Conservation (phyloP, 2,329 filamentous ascomycete genomes). For the Fusarium clavum region DNA sequence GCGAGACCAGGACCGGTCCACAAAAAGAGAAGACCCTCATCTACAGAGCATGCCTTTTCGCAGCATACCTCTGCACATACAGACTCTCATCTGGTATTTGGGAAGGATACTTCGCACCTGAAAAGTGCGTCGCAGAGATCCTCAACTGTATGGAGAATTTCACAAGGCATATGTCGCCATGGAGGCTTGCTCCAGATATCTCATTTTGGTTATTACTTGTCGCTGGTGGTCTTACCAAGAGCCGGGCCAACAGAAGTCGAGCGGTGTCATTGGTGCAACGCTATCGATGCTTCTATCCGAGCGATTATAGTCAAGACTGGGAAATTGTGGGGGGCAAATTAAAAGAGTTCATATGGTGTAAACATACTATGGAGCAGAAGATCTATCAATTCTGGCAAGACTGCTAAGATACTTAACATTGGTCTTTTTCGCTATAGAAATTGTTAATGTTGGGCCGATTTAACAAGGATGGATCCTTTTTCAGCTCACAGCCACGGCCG, state of each 20-base stretch:
- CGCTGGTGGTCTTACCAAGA: constrained; percentile 3
- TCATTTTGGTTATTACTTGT: not conserved
- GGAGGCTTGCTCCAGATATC: not conserved
- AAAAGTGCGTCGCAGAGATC: not conserved
- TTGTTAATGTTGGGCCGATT: not conserved
- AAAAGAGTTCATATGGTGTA: constrained; percentile 5
- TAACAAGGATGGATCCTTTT: not conserved
- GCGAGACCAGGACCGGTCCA: not conserved
- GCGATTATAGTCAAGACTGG: not conserved
- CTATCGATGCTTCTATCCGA: constrained; percentile 4
- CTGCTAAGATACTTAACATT: not conserved
- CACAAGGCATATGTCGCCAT: constrained; percentile 2
- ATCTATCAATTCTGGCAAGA: not conserved
- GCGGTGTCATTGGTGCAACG: not conserved
- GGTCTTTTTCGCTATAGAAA: not conserved
- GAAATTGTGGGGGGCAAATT: not conserved
- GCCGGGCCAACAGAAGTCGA: rapidly evolving
- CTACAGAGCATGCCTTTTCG: constrained; percentile 11
- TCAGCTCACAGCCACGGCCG: not conserved
- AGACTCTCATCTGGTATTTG: constrained; percentile 2
- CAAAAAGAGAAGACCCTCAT: not conserved
- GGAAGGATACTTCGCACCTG: not conserved
- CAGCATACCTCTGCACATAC: constrained; percentile 20
- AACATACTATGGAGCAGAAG: not conserved
- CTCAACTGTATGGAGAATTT: not conserved